These are phyloP conservation scores for Zymoseptoria tritici DNA, from an alignment of 2,329 filamentous ascomycete genomes.

Conservation along the genomic window DNA sequence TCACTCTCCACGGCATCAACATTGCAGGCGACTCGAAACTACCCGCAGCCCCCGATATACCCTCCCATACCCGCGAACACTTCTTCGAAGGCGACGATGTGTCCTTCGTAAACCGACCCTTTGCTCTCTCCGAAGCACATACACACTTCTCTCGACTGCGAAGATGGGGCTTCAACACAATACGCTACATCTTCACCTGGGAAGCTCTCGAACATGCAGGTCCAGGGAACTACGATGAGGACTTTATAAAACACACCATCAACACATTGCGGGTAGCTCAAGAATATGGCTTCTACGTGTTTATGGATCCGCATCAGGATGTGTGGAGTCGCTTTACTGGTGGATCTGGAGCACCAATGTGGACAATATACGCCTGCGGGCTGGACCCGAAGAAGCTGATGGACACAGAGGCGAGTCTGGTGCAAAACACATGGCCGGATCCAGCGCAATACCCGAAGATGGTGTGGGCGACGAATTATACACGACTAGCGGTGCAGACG, in stretches of 20 bases:
- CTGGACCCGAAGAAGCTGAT: slow-evolving; percentile 80
- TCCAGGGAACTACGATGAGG: slow-evolving; percentile 86
- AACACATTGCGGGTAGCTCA: slow-evolving; percentile 75
- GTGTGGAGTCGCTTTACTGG: slow-evolving; percentile 95
- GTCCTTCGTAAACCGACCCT: slow-evolving; percentile 80
- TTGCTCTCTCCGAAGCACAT: slow-evolving; percentile 73
- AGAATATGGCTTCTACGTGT: slow-evolving; percentile 87
- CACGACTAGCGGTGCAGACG: slow-evolving; percentile 73
- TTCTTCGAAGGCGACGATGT: slow-evolving; percentile 94
- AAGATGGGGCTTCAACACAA: slow-evolving; percentile 90
- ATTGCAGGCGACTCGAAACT: slow-evolving; percentile 85
- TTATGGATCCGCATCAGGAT: slow-evolving; percentile 98
- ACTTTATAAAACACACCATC: slow-evolving; percentile 88
- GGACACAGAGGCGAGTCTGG: slow-evolving; percentile 81
- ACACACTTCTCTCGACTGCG: slow-evolving; percentile 78
- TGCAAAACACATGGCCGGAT: slow-evolving; percentile 87
- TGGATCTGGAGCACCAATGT: slow-evolving; percentile 92
- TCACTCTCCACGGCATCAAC: slow-evolving; percentile 89
- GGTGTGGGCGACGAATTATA: slow-evolving; percentile 99
- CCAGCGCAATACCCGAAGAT: slow-evolving; percentile 89
- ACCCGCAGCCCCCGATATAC: slow-evolving; percentile 70
- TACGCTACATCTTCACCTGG: slow-evolving; percentile 97
- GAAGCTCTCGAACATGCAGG: slow-evolving; percentile 94
- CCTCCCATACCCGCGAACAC: slow-evolving; percentile 66
- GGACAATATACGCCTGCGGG: slow-evolving; percentile 92